A percentile compares a stretch with the other conserved stretches of the same genome.
These are phyloP conservation scores for Krasilnikovozyma curviuscula DNA, from an alignment of 768 basidiomycete genomes.

Conservation along the genomic window DNA sequence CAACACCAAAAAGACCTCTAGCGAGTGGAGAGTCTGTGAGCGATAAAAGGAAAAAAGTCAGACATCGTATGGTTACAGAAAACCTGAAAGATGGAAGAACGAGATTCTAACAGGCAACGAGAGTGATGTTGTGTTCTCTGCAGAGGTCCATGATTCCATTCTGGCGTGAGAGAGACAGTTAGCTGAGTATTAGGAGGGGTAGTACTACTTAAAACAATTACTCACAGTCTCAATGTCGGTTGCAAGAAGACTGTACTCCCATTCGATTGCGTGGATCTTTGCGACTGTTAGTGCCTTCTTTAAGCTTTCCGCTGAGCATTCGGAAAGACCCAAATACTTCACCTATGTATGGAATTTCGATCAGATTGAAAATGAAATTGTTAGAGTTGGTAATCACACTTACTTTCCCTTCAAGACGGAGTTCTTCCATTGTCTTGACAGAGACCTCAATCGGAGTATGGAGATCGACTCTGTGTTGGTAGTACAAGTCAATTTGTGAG, in stretches of 20 bases:
- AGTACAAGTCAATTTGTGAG: conserved; percentile 5
- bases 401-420: conserved; percentile 22
- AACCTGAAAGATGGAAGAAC: too few species aligned
- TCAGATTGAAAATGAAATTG: too few species aligned
- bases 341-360: too few species aligned
- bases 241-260: conserved; percentile 37
- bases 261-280: conserved; percentile 17
- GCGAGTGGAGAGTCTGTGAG: too few species aligned
- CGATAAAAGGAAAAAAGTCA: too few species aligned
- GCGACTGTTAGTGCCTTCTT: conserved; percentile 12
- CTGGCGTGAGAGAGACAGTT: background rate
- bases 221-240: conserved; percentile 37
- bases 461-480: conserved; percentile 22
- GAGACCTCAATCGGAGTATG: conserved; percentile 25
- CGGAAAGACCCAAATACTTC: conserved; percentile 23
- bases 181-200: background rate
- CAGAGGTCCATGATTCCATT: background rate
- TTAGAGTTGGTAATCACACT: conserved; percentile 1
- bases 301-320: conserved; percentile 21
- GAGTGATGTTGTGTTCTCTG: too few species aligned
- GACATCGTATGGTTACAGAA: too few species aligned
- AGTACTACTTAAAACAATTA: conserved; percentile 32
- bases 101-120: too few species aligned
- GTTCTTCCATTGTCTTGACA: conserved; percentile 36
- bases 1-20: background rate